These are phyloP conservation scores for Boletus rubropictus DNA, from an alignment of 768 basidiomycete species.

Conservation along the genomic window DNA sequence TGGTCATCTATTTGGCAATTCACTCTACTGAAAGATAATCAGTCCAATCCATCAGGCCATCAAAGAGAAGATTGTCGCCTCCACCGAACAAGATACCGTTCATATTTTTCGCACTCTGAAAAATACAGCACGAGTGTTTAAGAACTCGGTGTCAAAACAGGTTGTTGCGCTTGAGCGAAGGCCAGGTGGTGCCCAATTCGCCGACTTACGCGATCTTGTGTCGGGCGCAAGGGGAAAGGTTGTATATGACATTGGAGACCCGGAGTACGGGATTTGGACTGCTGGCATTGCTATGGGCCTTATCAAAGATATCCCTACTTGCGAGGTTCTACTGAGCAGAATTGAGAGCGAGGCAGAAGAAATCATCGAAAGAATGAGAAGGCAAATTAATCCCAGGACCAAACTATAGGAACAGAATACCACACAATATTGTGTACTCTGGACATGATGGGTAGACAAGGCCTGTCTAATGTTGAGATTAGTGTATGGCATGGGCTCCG, in stretches of 20 bases:
- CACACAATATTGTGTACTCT: not conserved
- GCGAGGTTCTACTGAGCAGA: constrained; percentile 58
- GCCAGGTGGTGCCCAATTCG: constrained; percentile 83
- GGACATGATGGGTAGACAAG: not conserved
- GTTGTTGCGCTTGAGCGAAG: constrained; percentile 80
- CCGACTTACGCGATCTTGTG: constrained; percentile 74
- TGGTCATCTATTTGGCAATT: not conserved
- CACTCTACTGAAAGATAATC: not conserved
- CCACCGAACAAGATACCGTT: constrained; percentile 76
- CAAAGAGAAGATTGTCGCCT: constrained; percentile 83
- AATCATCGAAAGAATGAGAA: constrained; percentile 47
- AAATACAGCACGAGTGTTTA: constrained; percentile 83
- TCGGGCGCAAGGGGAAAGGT: constrained; percentile 61
- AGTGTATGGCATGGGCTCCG: not conserved
- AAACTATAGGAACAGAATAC: constrained; percentile 18
- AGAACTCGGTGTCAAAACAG: constrained; percentile 76
- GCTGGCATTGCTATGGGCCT: constrained; percentile 61
- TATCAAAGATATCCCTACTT: constrained; percentile 82
- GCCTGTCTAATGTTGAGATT: not conserved
- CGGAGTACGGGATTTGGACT: constrained; percentile 84
- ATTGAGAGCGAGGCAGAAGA: constrained; percentile 75
- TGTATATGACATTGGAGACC: constrained; percentile 81
- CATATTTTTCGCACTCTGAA: constrained; percentile 87
- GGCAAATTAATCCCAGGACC: constrained; percentile 13
- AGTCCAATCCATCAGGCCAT: constrained; percentile 85